Percentiles rank a stretch among this genome's conserved stretches.
phyloP scores from a whole-genome alignment of 805 yeast species.

The Yarrowia sp. region DNA sequence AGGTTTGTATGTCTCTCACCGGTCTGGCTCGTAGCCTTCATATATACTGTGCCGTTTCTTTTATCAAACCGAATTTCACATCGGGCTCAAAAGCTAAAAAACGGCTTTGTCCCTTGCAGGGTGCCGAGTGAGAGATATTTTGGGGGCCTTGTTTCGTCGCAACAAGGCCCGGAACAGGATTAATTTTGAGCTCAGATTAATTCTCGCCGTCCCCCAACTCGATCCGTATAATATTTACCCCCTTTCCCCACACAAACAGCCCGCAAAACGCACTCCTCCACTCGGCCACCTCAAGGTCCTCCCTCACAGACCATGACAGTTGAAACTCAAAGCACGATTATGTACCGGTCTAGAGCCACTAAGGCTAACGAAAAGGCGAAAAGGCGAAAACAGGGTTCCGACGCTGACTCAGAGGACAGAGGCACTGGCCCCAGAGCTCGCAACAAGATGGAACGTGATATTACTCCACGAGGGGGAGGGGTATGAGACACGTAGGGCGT shows the following conservation, averaged over 20 bases:
- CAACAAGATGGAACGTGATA: conserved; percentile 19
- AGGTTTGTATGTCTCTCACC: too few relatives aligned
- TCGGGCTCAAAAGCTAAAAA: conserved; percentile 16
- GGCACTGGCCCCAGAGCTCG: neutral
- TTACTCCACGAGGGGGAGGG: conserved; percentile 21
- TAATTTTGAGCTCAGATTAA: too few relatives aligned
- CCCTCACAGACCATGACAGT: neutral
- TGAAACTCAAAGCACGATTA: conserved; percentile 31
- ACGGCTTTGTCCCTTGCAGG: conserved; percentile 31
- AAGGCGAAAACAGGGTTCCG: neutral
- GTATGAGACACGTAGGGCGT: neutral
- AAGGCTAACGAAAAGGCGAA: neutral
- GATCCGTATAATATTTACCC: neutral
- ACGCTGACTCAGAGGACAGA: conserved; percentile 1
- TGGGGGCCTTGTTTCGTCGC: too few relatives aligned
- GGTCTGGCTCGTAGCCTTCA: too few relatives aligned
- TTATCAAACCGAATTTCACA: conserved; percentile 29
- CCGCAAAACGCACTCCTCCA: neutral
- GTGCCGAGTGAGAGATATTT: conserved; percentile 18
- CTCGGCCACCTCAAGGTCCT: neutral
- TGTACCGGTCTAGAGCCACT: conserved; percentile 37
- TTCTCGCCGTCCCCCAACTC: too few relatives aligned
- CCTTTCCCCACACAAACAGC: neutral
- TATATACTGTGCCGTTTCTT: conserved; percentile 20
- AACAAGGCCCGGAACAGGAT: too few relatives aligned